A percentile compares a stretch with the other conserved stretches of the same genome.
These are phyloP conservation scores for Boletus mariae DNA, from an alignment of 1,284 basidiomycete species.

Conservation along the genomic window DNA sequence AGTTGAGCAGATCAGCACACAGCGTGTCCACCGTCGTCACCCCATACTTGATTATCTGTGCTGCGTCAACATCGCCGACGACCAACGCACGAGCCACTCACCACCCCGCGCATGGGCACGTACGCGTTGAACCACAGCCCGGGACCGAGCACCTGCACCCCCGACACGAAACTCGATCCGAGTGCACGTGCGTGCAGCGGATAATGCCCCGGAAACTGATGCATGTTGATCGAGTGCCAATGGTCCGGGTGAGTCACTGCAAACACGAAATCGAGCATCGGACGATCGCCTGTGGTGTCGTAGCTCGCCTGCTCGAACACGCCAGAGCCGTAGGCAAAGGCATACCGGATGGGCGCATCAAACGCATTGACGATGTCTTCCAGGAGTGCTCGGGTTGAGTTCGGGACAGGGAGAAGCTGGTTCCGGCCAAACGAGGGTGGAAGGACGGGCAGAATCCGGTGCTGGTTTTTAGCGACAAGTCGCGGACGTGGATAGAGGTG, in stretches of 20 bases:
- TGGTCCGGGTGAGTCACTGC: conserved; percentile 88
- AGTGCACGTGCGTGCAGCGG: conserved; percentile 79
- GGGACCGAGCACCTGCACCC: conserved; percentile 77
- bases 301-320: conserved; percentile 89
- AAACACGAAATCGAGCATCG: conserved; percentile 95
- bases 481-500: conserved; percentile 49
- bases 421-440: conserved; percentile 77
- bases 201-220: conserved; percentile 88
- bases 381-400: conserved; percentile 73
- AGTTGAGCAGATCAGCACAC: conserved; percentile 86
- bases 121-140: conserved; percentile 96
- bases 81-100: conserved; percentile 42
- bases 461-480: conserved; percentile 40
- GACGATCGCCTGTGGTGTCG: conserved; percentile 35
- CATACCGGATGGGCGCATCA: conserved; percentile 84
- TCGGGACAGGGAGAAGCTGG: conserved; percentile 73
- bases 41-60: conserved; percentile 94
- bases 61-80: background rate
- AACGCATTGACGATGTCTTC: conserved; percentile 75
- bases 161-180: conserved; percentile 75
- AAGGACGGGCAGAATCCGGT: conserved; percentile 47
- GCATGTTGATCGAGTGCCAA: conserved; percentile 95
- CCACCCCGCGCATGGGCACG: conserved; percentile 78
- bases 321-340: conserved; percentile 93
- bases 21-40: conserved; percentile 90